Evolutionary conservation across 1,284 basidiomycete genomes (phyloP), one percentile per base, ranked within the genome.

Genomic region (Trichosporon inkin): DNA sequence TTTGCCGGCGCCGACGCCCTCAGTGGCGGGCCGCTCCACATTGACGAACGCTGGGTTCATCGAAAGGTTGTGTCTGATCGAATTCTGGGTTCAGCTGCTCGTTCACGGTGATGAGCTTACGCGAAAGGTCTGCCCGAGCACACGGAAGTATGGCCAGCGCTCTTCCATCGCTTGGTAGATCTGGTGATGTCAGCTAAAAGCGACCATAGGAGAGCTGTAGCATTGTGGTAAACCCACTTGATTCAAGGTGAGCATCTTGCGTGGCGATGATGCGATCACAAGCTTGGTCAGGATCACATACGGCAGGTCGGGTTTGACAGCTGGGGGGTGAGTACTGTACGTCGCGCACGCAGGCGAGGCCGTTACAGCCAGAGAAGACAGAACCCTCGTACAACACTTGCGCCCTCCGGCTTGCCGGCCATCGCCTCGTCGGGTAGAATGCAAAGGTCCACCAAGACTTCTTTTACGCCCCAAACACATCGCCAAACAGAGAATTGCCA

Each of bases 21-120:
- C 71, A 36, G 60, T 55, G 5, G 49, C 53, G 0, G 66, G 61
- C 14, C 71, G 58, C 41, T 72, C 68, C 37, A 82, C 80, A 58
- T 84, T 84, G 59, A 81, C 74, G 74, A 94, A 94, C 53, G 87
- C 85, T 61, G 86, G 84, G 72, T 91, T 88, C 37, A 93, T 77
- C 4, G 88, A 90, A 4, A 95, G 81, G 64, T 87, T 89, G 76
- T 94, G 92, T 10, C 92, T 83, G 60, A 94, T 90, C 7, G 89
- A 92, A 69, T 86, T 86, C 88, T 71, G 55, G 24, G 3, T 35
- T 55, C 44, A 57, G 51, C 52, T 54, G 6, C 20, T 32, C 10
- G 44, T 13, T 17, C 37, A 17, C 22, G 56, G 16, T 10, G 5
- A 11, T n/a, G 3, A 24, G 62, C 65, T 55, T 39, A 69, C 69